A percentile compares a stretch with the other conserved stretches of the same genome.
These are phyloP conservation scores for Ophiocordyceps camponoti-leonardi DNA, from an alignment of 2,329 filamentous ascomycete species.

Conservation along the genomic window DNA sequence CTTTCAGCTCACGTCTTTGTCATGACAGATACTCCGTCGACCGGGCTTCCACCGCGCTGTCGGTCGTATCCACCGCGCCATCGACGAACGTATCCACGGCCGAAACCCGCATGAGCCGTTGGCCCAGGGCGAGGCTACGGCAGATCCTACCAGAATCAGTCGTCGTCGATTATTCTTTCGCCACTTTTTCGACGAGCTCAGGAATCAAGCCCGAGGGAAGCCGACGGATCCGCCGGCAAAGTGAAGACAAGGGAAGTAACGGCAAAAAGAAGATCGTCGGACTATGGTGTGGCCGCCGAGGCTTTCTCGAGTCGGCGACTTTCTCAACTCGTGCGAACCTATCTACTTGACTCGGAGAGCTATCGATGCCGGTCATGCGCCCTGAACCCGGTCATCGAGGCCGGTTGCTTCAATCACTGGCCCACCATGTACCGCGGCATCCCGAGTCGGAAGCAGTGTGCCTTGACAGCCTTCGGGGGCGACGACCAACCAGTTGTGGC, in stretches of 20 bases:
- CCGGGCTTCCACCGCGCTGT: slow-evolving; percentile 35
- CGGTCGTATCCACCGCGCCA: slow-evolving; percentile 29
- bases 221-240: slow-evolving; percentile 19
- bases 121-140: slow-evolving; percentile 31
- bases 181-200: slow-evolving; percentile 32
- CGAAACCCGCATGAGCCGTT: slow-evolving; percentile 32
- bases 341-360: too few relatives aligned
- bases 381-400: too few relatives aligned
- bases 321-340: too few relatives aligned
- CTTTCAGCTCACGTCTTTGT: neutral
- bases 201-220: slow-evolving; percentile 29
- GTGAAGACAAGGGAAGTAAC: slow-evolving; percentile 3
- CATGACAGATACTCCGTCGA: slow-evolving; percentile 26
- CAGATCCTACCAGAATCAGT: slow-evolving; percentile 13
- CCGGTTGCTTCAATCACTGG: too few relatives aligned
- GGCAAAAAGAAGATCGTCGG: too few relatives aligned
- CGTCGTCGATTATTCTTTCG: slow-evolving; percentile 19
- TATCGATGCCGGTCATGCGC: too few relatives aligned
- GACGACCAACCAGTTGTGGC: too few relatives aligned
- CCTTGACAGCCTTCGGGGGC: too few relatives aligned
- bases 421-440: too few relatives aligned
- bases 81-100: slow-evolving; percentile 31
- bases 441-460: too few relatives aligned
- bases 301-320: too few relatives aligned
- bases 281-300: too few relatives aligned